These are phyloP conservation scores for Acanthamoeba royreba DNA, from an alignment of 208 protist species.

Conservation along the genomic window DNA sequence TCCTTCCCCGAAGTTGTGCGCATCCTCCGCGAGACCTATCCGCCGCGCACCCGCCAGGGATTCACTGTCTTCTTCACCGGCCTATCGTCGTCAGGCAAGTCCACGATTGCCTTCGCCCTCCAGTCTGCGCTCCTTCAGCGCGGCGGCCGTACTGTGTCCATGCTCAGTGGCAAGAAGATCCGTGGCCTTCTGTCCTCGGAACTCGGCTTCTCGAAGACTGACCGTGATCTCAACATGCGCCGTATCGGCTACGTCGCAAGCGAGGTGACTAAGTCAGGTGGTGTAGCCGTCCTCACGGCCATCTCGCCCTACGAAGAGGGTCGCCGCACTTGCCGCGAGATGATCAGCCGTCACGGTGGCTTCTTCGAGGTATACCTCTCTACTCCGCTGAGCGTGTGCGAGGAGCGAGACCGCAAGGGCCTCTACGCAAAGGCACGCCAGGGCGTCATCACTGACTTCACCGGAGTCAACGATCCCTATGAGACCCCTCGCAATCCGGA, in stretches of 20 bases:
- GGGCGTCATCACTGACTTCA: slow-evolving; percentile 68
- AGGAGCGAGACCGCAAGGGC: slow-evolving; percentile 68
- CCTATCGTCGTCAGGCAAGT: slow-evolving; percentile 58
- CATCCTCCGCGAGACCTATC: slow-evolving; percentile 70
- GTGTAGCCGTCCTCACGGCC: slow-evolving; percentile 60
- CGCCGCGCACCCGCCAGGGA: slow-evolving; percentile 53
- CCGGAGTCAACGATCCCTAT: slow-evolving; percentile 71
- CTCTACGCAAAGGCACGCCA: slow-evolving; percentile 61
- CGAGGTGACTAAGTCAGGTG: slow-evolving; percentile 60
- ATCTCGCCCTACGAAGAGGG: slow-evolving; percentile 61
- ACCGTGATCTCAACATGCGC: slow-evolving; percentile 66
- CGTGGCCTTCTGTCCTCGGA: slow-evolving; percentile 62
- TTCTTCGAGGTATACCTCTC: slow-evolving; percentile 65
- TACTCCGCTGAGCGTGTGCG: slow-evolving; percentile 64
- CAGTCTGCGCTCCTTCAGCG: slow-evolving; percentile 42
- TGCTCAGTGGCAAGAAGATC: slow-evolving; percentile 66
- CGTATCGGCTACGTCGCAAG: slow-evolving; percentile 65
- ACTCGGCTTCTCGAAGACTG: slow-evolving; percentile 57
- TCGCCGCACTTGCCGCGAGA: not conserved
- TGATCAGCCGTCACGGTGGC: slow-evolving; percentile 50
- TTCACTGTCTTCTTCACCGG: slow-evolving; percentile 71
- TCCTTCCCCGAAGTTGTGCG: slow-evolving; percentile 77
- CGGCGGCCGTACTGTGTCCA: slow-evolving; percentile 37
- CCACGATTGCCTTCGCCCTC: slow-evolving; percentile 64
- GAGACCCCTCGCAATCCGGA: slow-evolving; percentile 61